Conservation (phyloP, 2,329 filamentous ascomycete species). For the Zymoseptoria passerinii region DNA sequence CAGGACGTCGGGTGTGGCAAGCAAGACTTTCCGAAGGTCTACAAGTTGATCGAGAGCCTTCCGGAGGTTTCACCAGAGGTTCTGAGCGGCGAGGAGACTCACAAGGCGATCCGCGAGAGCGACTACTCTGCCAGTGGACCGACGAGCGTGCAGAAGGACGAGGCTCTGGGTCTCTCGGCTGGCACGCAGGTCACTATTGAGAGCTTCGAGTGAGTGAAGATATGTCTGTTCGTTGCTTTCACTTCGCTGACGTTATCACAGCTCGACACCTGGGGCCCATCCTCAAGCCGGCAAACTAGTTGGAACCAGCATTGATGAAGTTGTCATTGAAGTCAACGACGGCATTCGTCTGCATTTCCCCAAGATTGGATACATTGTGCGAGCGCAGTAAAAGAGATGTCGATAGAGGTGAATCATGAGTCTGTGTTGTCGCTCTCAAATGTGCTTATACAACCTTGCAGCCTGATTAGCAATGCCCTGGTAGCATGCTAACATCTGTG, state of each 20-base stretch:
- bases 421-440: no score
- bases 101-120: slow-evolving; percentile 15
- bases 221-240: background rate
- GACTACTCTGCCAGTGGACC: slow-evolving; percentile 14
- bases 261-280: slow-evolving; percentile 19
- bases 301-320: slow-evolving; percentile 18
- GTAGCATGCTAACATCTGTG: no score
- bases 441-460: no score
- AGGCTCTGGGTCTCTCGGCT: slow-evolving; percentile 15
- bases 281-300: slow-evolving; percentile 26
- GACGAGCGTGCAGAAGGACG: slow-evolving; percentile 11
- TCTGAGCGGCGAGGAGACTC: slow-evolving; percentile 20
- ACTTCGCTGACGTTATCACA: slow-evolving; percentile 7
- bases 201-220: slow-evolving; percentile 25
- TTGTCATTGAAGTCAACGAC: slow-evolving; percentile 24
- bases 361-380: slow-evolving; percentile 31
- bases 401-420: no score
- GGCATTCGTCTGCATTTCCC: slow-evolving; percentile 33
- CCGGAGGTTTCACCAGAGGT: slow-evolving; percentile 16
- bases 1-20: slow-evolving; percentile 19
- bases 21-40: slow-evolving; percentile 20
- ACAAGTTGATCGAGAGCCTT: slow-evolving; percentile 19
- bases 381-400: slow-evolving; percentile 11
- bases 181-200: slow-evolving; percentile 21
- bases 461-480: no score